Evolutionary conservation across 805 yeast genomes (phyloP).

Genomic region (Yarrowia deformans): DNA sequence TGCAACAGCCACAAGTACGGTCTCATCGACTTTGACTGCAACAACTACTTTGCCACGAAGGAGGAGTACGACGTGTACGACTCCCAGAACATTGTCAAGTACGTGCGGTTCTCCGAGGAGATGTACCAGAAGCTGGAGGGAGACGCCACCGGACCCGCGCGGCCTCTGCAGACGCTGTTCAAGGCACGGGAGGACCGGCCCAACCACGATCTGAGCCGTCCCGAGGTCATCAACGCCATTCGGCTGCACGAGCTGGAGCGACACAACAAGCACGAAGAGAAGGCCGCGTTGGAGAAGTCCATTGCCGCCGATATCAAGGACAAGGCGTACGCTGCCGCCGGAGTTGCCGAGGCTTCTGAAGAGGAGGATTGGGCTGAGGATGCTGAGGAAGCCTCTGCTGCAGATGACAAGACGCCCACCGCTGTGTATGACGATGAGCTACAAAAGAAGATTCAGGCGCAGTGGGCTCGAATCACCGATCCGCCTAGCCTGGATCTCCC

Average conservation of each 20-base stretch:
- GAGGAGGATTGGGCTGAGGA: constrained; percentile 28
- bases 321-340: constrained; percentile 8
- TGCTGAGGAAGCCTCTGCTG: background rate
- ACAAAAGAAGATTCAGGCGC: constrained; percentile 24
- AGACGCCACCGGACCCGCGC: constrained; percentile 1
- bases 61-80: constrained; percentile 38
- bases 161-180: constrained; percentile 32
- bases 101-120: constrained; percentile 31
- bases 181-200: constrained; percentile 30
- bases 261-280: constrained; percentile 16
- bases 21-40: constrained; percentile 37
- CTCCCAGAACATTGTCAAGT: constrained; percentile 34
- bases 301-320: constrained; percentile 3
- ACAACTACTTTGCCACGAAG: constrained; percentile 1
- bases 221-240: constrained; percentile 35
- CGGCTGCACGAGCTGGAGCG: constrained; percentile 20
- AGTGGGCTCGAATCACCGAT: constrained; percentile 34
- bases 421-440: constrained; percentile 8
- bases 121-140: constrained; percentile 35
- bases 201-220: constrained; percentile 8
- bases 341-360: constrained; percentile 1
- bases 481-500: constrained; percentile 17
- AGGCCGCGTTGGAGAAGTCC: constrained; percentile 18
- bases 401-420: constrained; percentile 7
- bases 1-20: constrained; percentile 19